phyloP scores from a whole-genome alignment of 805 yeast genomes.

The Pichia manshurica region DNA sequence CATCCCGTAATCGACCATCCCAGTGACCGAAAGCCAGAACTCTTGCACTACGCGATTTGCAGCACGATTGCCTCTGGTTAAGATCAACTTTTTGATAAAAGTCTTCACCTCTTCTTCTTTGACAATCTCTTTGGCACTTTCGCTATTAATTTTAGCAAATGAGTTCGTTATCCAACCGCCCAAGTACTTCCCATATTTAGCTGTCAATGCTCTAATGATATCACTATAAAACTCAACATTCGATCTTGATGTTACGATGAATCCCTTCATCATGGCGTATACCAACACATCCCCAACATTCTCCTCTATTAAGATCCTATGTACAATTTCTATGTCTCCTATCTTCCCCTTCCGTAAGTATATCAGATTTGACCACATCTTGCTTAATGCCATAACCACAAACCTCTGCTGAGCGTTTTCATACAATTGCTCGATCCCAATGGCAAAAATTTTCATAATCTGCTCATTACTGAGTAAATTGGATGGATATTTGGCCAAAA shows the following conservation, averaged over 20 bases:
- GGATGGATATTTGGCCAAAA: slow-evolving; percentile 16
- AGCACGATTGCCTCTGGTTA: slow-evolving; percentile 62
- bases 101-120: slow-evolving; percentile 31
- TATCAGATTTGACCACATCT: slow-evolving; percentile 51
- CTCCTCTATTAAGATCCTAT: slow-evolving; percentile 27
- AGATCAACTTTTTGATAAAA: slow-evolving; percentile 48
- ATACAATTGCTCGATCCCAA: slow-evolving; percentile 32
- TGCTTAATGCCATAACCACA: slow-evolving; percentile 44
- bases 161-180: slow-evolving; percentile 42
- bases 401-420: slow-evolving; percentile 48
- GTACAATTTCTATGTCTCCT: slow-evolving; percentile 26
- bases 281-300: slow-evolving; percentile 30
- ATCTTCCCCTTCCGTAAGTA: slow-evolving; percentile 38
- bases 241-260: slow-evolving; percentile 52
- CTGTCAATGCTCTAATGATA: slow-evolving; percentile 37
- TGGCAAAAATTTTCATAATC: slow-evolving; percentile 24
- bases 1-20: slow-evolving; percentile 39
- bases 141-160: slow-evolving; percentile 25
- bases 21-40: slow-evolving; percentile 62
- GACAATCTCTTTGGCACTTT: slow-evolving; percentile 22
- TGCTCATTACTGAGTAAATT: slow-evolving; percentile 33
- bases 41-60: slow-evolving; percentile 51
- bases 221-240: slow-evolving; percentile 54
- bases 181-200: slow-evolving; percentile 34
- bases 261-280: slow-evolving; percentile 34